Evolutionary conservation across 73 alveolate genomes (phyloP).

Genomic region (Symbiodinium pilosum): DNA sequence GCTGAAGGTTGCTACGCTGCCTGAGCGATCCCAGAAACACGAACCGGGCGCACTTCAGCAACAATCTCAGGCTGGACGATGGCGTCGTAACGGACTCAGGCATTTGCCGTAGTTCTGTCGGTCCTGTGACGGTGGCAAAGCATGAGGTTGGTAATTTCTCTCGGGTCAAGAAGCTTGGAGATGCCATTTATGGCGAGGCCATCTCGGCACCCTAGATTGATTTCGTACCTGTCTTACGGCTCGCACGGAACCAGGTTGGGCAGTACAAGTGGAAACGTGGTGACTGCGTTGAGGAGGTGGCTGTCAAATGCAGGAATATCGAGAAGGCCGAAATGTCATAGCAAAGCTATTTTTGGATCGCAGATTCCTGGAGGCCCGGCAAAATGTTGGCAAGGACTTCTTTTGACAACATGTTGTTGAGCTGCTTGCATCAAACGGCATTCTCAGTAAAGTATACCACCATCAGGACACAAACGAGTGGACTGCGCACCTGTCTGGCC

Average conservation of each 20-base stretch:
- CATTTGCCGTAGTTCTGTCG: not conserved
- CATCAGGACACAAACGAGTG: slow-evolving; percentile 75
- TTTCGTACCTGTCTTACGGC: not conserved
- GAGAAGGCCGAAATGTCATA: slow-evolving; percentile 50
- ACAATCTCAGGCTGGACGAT: slow-evolving; percentile 25
- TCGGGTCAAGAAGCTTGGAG: slow-evolving; percentile 19
- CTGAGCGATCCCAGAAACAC: slow-evolving; percentile 88
- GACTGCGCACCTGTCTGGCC: slow-evolving; percentile 57
- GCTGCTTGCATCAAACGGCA: not conserved
- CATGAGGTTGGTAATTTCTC: slow-evolving; percentile 53
- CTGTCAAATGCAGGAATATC: slow-evolving; percentile 52
- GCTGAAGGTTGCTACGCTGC: slow-evolving; percentile 71
- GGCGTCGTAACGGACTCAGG: slow-evolving; percentile 4
- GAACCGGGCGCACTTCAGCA: slow-evolving; percentile 61
- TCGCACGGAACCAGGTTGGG: slow-evolving; percentile 9
- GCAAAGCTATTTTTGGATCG: no score
- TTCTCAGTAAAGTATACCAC: no score
- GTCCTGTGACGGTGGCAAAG: no score
- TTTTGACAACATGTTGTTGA: no score
- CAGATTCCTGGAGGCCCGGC: slow-evolving; percentile 52
- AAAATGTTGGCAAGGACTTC: slow-evolving; percentile 15
- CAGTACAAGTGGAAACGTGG: slow-evolving; percentile 31
- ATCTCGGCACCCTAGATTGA: not conserved
- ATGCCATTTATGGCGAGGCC: slow-evolving; percentile 76
- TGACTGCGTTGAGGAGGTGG: not conserved